Conservation (phyloP, 352 stramenopile species). For the Phytophthora fragariae region DNA sequence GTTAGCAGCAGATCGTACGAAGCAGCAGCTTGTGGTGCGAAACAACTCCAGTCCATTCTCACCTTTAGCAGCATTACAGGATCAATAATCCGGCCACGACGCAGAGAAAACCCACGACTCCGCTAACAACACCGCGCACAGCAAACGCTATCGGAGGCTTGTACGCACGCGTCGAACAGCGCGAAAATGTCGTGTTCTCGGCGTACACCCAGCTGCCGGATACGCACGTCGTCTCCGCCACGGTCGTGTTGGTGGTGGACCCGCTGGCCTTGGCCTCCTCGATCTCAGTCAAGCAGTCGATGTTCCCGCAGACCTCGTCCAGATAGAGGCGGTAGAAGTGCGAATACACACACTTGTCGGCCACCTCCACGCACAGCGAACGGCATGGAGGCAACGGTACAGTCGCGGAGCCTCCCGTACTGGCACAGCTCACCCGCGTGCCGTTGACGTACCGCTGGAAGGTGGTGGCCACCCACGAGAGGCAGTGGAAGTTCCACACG, state of each 20-base stretch:
- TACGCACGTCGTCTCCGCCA: conserved; percentile 52
- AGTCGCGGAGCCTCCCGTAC: conserved; percentile 11
- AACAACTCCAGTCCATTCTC: neutral
- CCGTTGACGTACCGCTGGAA: conserved; percentile 54
- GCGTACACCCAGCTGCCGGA: conserved; percentile 58
- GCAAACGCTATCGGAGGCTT: conserved; percentile 31
- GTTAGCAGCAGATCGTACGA: too few species aligned
- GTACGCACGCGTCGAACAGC: conserved; percentile 67
- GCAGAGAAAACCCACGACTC: neutral
- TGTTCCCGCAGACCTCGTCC: conserved; percentile 71
- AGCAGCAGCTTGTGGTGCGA: neutral
- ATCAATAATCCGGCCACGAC: neutral
- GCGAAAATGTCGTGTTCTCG: conserved; percentile 58
- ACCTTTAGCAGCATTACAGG: neutral
- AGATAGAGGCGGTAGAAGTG: conserved; percentile 73
- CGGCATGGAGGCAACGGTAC: conserved; percentile 66
- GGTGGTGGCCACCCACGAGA: conserved; percentile 67
- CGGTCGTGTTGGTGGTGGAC: conserved; percentile 31
- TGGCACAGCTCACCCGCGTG: conserved; percentile 45
- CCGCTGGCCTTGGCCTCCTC: conserved; percentile 44
- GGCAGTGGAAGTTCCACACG: conserved; percentile 82
- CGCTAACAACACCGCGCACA: neutral
- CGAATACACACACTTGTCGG: conserved; percentile 80
- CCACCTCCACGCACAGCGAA: conserved; percentile 78
- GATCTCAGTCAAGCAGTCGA: conserved; percentile 64